Conservation (phyloP, 306 rosid species). For the Ormosia emarginata region DNA sequence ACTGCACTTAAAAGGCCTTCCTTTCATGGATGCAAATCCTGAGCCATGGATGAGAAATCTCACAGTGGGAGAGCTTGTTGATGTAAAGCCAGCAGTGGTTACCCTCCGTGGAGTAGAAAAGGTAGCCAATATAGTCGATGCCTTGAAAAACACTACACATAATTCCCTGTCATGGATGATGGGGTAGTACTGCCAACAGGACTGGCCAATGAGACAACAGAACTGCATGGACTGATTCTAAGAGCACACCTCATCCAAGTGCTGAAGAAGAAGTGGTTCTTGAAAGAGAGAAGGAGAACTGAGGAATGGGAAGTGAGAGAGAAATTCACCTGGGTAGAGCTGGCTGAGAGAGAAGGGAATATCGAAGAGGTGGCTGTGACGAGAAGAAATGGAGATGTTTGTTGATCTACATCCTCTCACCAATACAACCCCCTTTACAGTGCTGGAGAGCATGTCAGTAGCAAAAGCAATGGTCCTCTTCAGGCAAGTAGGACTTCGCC, state of each 20-base stretch:
- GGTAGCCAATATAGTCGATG: slow-evolving; percentile 67
- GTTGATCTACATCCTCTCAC: slow-evolving; percentile 83
- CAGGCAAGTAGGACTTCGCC: slow-evolving; percentile 81
- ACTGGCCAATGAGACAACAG: slow-evolving; percentile 38
- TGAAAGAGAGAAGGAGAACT: slow-evolving; percentile 65
- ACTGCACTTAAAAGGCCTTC: slow-evolving; percentile 74
- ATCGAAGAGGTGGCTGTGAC: slow-evolving; percentile 73
- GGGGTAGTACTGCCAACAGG: slow-evolving; percentile 41
- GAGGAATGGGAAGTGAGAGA: slow-evolving; percentile 92
- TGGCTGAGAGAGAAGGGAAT: slow-evolving; percentile 68
- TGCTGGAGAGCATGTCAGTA: slow-evolving; percentile 61
- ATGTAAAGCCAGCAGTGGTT: slow-evolving; percentile 62
- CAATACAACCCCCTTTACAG: slow-evolving; percentile 76
- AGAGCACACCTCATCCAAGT: slow-evolving; percentile 75
- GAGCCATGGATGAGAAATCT: slow-evolving; percentile 91
- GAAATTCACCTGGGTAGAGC: slow-evolving; percentile 68
- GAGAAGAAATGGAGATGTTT: slow-evolving; percentile 77
- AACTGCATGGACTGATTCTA: slow-evolving; percentile 71
- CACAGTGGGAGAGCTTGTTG: slow-evolving; percentile 76
- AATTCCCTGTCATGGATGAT: slow-evolving; percentile 68
- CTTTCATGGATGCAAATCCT: slow-evolving; percentile 83
- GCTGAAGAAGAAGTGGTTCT: slow-evolving; percentile 79
- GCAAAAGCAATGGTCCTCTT: slow-evolving; percentile 87
- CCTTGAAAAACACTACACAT: slow-evolving; percentile 70
- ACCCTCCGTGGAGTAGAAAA: slow-evolving; percentile 62